Conservation (phyloP, 2,329 filamentous ascomycete species). For the Aureobasidium uvarum region DNA sequence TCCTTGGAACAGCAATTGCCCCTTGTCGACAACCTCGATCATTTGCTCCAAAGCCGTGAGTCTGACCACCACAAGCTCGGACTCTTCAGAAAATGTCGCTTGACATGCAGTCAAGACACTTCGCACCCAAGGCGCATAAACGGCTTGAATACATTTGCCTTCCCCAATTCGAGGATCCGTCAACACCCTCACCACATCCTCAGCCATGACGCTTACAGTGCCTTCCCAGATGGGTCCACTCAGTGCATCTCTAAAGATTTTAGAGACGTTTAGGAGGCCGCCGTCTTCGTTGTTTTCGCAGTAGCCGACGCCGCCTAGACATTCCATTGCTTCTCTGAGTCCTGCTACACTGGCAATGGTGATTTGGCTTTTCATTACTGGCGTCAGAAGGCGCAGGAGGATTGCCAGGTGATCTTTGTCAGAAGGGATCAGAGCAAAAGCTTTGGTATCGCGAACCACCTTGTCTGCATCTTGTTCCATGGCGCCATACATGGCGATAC, state of each 20-base stretch:
- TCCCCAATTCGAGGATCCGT: neutral
- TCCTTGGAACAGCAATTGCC: neutral
- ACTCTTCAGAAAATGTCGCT: neutral
- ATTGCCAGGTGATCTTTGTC: neutral
- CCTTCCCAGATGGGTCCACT: neutral
- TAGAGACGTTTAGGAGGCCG: neutral
- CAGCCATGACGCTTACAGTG: neutral
- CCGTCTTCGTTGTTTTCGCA: constrained; percentile 2
- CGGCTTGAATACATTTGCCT: neutral
- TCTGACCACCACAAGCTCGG: neutral
- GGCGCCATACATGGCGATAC: neutral
- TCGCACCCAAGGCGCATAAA: neutral
- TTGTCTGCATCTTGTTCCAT: neutral
- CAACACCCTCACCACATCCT: neutral
- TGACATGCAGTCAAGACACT: neutral
- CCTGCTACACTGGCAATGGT: neutral
- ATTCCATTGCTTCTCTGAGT: neutral
- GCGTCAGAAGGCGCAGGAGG: neutral
- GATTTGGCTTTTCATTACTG: neutral
- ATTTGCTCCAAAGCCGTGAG: neutral
- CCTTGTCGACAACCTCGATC: neutral
- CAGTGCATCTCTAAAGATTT: neutral
- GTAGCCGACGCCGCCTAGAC: neutral
- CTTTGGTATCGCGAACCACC: neutral
- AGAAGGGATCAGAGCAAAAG: neutral